These are phyloP conservation scores for Penicillium sp. DNA, from an alignment of 2,329 filamentous ascomycete genomes.

Conservation along the genomic window DNA sequence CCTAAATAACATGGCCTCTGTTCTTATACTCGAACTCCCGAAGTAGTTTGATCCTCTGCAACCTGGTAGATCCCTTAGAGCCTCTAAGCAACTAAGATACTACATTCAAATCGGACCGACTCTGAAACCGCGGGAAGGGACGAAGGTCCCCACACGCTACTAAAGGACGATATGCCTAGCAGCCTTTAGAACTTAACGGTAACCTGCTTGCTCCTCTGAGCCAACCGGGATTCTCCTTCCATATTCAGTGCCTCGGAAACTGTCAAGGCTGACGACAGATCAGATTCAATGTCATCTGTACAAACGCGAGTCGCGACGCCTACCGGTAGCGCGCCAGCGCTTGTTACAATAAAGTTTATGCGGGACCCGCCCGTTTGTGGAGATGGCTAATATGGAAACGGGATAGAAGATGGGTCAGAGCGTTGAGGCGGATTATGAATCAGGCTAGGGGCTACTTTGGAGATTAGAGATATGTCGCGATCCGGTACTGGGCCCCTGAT, in stretches of 20 bases:
- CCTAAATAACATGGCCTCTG: neutral
- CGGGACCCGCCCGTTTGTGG: constrained; percentile 10
- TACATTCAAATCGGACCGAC: constrained; percentile 11
- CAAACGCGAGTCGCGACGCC: neutral
- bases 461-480: constrained; percentile 11
- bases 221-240: no score
- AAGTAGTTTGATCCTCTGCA: neutral
- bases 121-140: constrained; percentile 14
- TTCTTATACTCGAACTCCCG: neutral
- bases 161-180: neutral
- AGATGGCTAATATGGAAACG: constrained; percentile 2
- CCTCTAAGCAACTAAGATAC: constrained; percentile 5
- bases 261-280: constrained; percentile 1
- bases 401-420: constrained; percentile 12
- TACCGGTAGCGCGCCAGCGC: neutral
- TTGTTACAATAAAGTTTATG: constrained; percentile 7
- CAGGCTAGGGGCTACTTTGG: neutral
- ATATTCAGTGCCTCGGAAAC: neutral
- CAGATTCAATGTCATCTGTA: neutral
- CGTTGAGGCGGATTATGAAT: constrained; percentile 15
- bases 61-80: neutral
- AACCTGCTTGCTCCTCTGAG: neutral
- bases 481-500: neutral
- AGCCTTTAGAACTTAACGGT: neutral
- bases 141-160: neutral